Conservation (phyloP, 305 asterid genomes). For the Petunia hybrid region DNA sequence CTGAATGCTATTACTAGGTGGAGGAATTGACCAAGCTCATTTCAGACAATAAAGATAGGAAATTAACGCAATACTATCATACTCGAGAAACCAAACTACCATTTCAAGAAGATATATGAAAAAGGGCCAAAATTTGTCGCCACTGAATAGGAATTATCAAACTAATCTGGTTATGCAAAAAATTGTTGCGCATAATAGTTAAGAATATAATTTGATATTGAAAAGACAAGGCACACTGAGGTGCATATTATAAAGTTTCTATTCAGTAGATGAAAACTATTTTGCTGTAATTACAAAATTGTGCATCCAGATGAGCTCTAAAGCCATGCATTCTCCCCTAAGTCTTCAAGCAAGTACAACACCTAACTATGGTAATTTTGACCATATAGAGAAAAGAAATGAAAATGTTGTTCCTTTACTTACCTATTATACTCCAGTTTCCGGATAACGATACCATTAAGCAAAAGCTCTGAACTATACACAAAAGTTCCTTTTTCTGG, state of each 20-base stretch:
- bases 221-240: no score
- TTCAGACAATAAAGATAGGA: no score
- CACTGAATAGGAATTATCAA: background rate
- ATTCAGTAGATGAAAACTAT: no score
- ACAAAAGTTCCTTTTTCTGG: conserved; percentile 67
- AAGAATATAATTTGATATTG: no score
- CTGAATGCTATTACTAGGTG: no score
- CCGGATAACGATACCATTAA: conserved; percentile 75
- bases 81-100: background rate
- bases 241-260: no score
- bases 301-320: no score
- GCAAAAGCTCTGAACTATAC: conserved; percentile 81
- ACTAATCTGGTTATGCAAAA: background rate
- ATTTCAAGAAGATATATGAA: background rate
- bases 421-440: conserved; percentile 73
- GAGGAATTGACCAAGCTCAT: no score
- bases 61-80: no score
- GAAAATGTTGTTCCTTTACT: conserved; percentile 4
- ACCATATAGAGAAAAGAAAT: background rate
- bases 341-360: background rate
- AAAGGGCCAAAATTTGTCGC: background rate
- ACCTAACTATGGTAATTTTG: background rate
- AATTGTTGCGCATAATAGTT: background rate
- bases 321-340: no score
- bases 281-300: no score